Evolutionary conservation across 805 yeast species (phyloP), one percentile per base, ranked within the genome.

Genomic region (Brettanomyces bruxellensis): DNA sequence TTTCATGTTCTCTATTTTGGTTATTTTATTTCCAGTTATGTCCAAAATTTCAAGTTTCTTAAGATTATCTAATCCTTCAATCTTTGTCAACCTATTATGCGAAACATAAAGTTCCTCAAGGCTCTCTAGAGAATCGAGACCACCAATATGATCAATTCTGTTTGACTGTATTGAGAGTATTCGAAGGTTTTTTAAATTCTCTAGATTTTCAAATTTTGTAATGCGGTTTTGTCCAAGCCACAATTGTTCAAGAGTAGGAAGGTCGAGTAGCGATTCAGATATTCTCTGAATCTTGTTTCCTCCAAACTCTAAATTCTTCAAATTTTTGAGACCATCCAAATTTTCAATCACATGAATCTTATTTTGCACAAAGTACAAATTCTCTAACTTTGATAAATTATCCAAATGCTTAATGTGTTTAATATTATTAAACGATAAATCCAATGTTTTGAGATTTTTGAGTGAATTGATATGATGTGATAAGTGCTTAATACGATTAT

Each of bases 191-290:
- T 62, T 59, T 48, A 93, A 70, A 7, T 69, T 68, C 34, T 68
- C 63, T 46, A 93, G 67, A 58, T 85, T 83, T 53, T 85, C 74
- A 37, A 93, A 64, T 57, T 67, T 75, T 1, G 74, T 55, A 46
- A 93, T 86, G 51, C 75, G 75, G 64, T 93, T 93, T 59, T 89
- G 88, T 41, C 98, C 99, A 38, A 93, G 70, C 99, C 98, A 93
- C 41, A 93, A 68, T 59, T 90, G 85, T 52, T 78, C 76, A 40
- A 93, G 66, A 43, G 72, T 75, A 0, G 65, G 67, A 48, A 91
- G 68, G 0, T 66, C 63, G 22, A 73, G 71, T 54, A 90, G 60
- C 38, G 78, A 77, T 51, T 79, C 83, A 30, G 68, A 59, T 40
- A 85, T 79, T 38, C 56, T 62, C 40, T 76, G 72, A 41, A 88